These are phyloP conservation scores for Ramularia collo-cygni DNA, from an alignment of 2,329 filamentous ascomycete genomes.

Conservation along the genomic window DNA sequence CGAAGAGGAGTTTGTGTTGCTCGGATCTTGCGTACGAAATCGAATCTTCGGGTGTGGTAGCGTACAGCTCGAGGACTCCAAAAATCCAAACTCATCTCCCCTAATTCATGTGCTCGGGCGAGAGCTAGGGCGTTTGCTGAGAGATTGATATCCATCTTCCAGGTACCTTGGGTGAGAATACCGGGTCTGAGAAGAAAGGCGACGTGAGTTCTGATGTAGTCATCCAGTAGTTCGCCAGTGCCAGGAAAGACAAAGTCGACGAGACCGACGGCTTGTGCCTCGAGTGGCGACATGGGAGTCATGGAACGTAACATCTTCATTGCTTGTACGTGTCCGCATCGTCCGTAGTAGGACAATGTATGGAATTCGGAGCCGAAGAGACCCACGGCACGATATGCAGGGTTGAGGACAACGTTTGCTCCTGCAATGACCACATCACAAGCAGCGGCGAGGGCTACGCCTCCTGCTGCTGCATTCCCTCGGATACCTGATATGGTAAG, in stretches of 20 bases:
- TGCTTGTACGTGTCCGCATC: slow-evolving; percentile 32
- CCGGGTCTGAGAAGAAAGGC: slow-evolving; percentile 25
- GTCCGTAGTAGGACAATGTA: slow-evolving; percentile 34
- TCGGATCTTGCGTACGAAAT: slow-evolving; percentile 38
- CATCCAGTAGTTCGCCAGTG: slow-evolving; percentile 29
- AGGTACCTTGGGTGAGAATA: slow-evolving; percentile 20
- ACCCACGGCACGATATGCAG: slow-evolving; percentile 35
- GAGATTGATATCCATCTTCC: slow-evolving; percentile 34
- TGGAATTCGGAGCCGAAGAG: slow-evolving; percentile 39
- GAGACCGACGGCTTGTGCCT: slow-evolving; percentile 34
- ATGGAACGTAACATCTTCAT: slow-evolving; percentile 32
- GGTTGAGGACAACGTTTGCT: slow-evolving; percentile 35
- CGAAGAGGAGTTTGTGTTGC: slow-evolving; percentile 33
- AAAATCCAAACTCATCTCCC: slow-evolving; percentile 39
- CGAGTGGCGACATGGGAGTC: slow-evolving; percentile 34
- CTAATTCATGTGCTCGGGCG: slow-evolving; percentile 33
- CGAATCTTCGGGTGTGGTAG: slow-evolving; percentile 35
- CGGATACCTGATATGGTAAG: slow-evolving; percentile 35
- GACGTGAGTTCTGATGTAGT: slow-evolving; percentile 33
- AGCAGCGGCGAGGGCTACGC: slow-evolving; percentile 37
- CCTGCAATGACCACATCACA: slow-evolving; percentile 34
- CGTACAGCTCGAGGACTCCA: slow-evolving; percentile 34
- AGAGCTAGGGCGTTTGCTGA: slow-evolving; percentile 28
- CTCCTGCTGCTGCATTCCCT: slow-evolving; percentile 39
- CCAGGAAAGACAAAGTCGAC: slow-evolving; percentile 36